phyloP scores from a whole-genome alignment of 352 stramenopile species.

The Pythium phragmitis region DNA sequence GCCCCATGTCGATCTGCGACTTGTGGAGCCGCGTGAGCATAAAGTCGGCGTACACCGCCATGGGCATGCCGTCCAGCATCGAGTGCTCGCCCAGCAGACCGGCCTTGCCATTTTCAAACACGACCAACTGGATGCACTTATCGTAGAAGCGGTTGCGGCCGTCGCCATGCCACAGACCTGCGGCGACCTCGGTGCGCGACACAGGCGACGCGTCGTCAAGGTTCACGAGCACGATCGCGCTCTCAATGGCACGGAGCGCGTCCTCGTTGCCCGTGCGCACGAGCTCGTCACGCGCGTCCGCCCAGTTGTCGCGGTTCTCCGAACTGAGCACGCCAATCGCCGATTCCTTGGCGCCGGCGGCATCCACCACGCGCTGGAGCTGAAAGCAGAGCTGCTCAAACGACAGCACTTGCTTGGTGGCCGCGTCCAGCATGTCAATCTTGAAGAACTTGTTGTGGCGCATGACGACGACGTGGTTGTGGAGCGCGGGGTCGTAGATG shows the following conservation, averaged over 20 bases:
- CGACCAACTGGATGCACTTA: slow-evolving; percentile 96
- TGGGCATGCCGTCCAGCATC: slow-evolving; percentile 87
- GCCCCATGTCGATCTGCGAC: slow-evolving; percentile 47
- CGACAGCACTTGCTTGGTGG: slow-evolving; percentile 35
- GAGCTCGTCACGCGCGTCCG: slow-evolving; percentile 69
- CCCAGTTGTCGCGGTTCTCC: slow-evolving; percentile 74
- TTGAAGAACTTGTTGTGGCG: slow-evolving; percentile 79
- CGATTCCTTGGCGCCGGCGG: slow-evolving; percentile 49
- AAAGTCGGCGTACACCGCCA: slow-evolving; percentile 68
- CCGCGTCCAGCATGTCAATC: slow-evolving; percentile 49
- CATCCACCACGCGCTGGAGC: slow-evolving; percentile 49
- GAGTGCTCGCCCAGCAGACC: slow-evolving; percentile 94
- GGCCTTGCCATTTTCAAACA: slow-evolving; percentile 95
- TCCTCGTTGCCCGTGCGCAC: slow-evolving; percentile 63
- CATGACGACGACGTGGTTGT: slow-evolving; percentile 91
- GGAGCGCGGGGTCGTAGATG: slow-evolving; percentile 87
- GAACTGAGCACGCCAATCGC: slow-evolving; percentile 67
- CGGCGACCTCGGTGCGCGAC: slow-evolving; percentile 61
- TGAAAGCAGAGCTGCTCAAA: slow-evolving; percentile 66
- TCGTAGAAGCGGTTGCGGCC: slow-evolving; percentile 96
- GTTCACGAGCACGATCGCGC: slow-evolving; percentile 63
- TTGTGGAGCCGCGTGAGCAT: slow-evolving; percentile 56
- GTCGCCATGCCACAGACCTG: slow-evolving; percentile 76
- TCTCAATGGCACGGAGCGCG: slow-evolving; percentile 59
- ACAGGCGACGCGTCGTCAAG: slow-evolving; percentile 64